phyloP scores from a whole-genome alignment of 768 basidiomycete genomes.

The Pulveroboletus ravenelii region DNA sequence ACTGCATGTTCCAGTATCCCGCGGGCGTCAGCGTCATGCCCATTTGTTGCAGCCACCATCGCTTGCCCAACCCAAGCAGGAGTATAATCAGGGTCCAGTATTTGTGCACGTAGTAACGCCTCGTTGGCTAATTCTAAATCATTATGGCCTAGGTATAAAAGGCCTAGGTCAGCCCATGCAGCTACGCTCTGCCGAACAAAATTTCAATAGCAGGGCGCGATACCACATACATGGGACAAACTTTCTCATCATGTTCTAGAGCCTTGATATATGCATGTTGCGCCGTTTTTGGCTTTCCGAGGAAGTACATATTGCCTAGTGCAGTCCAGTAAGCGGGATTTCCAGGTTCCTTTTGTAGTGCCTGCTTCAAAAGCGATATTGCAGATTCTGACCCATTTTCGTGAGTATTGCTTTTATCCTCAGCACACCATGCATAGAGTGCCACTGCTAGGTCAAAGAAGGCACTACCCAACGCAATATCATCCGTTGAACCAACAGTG shows the following conservation, averaged over 20 bases:
- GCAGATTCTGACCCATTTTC: conserved; percentile 39
- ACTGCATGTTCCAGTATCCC: conserved; percentile 73
- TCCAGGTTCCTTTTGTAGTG: conserved; percentile 65
- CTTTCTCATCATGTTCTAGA: conserved; percentile 82
- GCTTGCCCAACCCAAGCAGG: conserved; percentile 90
- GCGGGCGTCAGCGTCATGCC: conserved; percentile 56
- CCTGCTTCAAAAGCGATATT: conserved; percentile 56
- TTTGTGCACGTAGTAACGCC: conserved; percentile 82
- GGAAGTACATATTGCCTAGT: conserved; percentile 69
- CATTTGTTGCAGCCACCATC: conserved; percentile 57
- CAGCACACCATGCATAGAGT: conserved; percentile 46
- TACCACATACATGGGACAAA: conserved; percentile 29
- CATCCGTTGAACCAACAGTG: conserved; percentile 51
- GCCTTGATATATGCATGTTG: conserved; percentile 93
- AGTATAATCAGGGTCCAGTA: conserved; percentile 88
- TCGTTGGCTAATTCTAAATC: conserved; percentile 84
- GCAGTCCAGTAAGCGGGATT: conserved; percentile 80
- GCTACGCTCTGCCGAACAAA: conserved; percentile 49
- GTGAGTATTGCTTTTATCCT: conserved; percentile 17
- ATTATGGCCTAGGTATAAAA: conserved; percentile 75
- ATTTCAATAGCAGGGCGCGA: not conserved
- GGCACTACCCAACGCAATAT: conserved; percentile 48
- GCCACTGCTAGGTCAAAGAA: conserved; percentile 72
- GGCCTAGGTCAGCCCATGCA: conserved; percentile 84
- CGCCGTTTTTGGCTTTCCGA: conserved; percentile 61